Evolutionary conservation across 1,139 yeast genomes (phyloP), one percentile per base, ranked within the genome.

Genomic region (Kurtzmaniella quercitrusa): DNA sequence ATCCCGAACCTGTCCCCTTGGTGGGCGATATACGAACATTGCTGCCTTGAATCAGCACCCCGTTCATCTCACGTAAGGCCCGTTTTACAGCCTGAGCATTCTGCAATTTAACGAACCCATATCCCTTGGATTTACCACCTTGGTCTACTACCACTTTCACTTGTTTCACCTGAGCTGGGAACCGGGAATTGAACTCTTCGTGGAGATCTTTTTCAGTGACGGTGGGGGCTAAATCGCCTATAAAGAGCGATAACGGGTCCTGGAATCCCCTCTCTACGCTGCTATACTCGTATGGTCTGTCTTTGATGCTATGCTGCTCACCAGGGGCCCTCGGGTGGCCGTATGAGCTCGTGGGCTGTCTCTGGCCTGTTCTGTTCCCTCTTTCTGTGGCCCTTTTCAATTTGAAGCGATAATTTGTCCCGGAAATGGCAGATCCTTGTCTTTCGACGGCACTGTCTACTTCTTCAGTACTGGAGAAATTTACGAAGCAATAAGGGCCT

Each of bases 51-150:
- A 88, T 66, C 60, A 81, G 72, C 23, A 75, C 73, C 3, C 95
- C 96, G 59, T 86, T 89, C 95, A 88, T 87, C 57, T 87, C 95
- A 23, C 72, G 65, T 37, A 88, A 66, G 0, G 97, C 95, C 40
- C 81, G 71, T 50, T 81, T 81, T 64, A 90, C 85, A 44, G 85
- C 87, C n/a, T 76, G 74, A 51, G 82, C 85, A 46, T 79, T 77
- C 38, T 77, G 68, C 60, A 91, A 89, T 48, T 95, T 76, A n/a
- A 90, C 93, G 63, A 91, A 90, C 1, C 97, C 98, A 65, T 87
- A 89, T 36, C 97, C 95, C 53, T 93, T 80, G 2, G 96, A 84
- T 18, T 75, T 71, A 15, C 85, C 86, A 2, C 94, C 80, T 18
- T 76, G 70, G 59, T 91, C 96, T 3, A 82, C 70, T 93, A 90